Percentiles rank a stretch among this genome's conserved stretches.
Evolutionary conservation across 345 rosid genomes (phyloP).

Genomic region (Murraya paniculata): DNA sequence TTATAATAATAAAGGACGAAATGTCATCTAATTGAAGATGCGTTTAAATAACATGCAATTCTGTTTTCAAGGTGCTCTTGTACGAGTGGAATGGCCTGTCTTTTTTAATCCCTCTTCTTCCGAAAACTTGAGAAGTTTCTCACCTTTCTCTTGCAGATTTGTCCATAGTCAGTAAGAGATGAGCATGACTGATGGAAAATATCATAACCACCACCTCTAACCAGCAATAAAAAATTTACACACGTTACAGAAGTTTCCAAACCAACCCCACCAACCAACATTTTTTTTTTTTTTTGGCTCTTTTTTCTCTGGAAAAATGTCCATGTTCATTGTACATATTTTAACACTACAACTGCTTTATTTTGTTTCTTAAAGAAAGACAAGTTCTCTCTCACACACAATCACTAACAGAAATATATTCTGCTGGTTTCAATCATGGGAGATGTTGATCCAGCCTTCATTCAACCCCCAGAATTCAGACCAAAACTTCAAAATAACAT

Average conservation of each 20-base stretch:
- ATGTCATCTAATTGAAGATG: not conserved
- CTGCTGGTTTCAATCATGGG: conserved; percentile 35
- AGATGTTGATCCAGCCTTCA: conserved; percentile 46
- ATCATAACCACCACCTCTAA: not conserved
- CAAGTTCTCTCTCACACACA: not conserved
- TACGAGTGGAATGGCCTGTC: not conserved
- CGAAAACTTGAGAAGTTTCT: not conserved
- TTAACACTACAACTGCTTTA: not conserved
- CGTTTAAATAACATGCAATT: not conserved
- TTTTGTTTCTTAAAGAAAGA: not conserved
- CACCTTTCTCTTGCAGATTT: not conserved
- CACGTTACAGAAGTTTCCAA: not conserved
- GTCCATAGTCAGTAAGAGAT: not conserved
- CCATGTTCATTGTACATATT: conserved; percentile 4
- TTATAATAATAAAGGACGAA: not conserved
- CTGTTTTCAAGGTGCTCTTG: too few species aligned
- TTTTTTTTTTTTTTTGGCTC: not conserved
- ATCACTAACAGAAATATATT: not conserved
- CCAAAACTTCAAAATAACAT: conserved; percentile 21
- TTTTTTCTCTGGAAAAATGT: not conserved
- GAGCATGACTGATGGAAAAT: not conserved
- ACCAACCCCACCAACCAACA: not conserved
- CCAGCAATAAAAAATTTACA: not conserved
- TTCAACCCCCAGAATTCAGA: conserved; percentile 55
- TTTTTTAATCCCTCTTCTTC: not conserved